Evolutionary conservation across 2,329 filamentous ascomycete genomes (phyloP).

Genomic region (Fusarium udum): DNA sequence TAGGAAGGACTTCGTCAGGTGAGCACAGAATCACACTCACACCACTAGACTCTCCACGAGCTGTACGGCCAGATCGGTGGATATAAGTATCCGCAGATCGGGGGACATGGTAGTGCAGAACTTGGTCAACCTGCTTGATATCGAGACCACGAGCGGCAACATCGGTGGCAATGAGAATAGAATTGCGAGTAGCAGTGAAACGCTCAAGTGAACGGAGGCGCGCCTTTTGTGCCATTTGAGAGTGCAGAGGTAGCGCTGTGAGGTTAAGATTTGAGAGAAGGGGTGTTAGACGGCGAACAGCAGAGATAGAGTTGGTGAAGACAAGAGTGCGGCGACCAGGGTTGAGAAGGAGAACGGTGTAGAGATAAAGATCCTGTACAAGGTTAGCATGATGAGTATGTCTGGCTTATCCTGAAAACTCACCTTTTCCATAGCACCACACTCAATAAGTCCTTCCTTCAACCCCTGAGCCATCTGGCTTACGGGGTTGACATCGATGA

Average conservation of each 20-base stretch:
- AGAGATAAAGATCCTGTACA: constrained; percentile 84
- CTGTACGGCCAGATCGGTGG: constrained; percentile 93
- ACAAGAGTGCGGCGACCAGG: constrained; percentile 83
- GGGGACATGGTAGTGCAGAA: constrained; percentile 95
- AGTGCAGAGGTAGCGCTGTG: constrained; percentile 82
- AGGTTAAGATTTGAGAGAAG: constrained; percentile 85
- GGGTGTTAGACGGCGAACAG: constrained; percentile 85
- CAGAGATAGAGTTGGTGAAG: constrained; percentile 95
- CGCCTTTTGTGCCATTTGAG: constrained; percentile 95
- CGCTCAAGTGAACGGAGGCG: constrained; percentile 91
- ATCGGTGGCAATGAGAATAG: constrained; percentile 89
- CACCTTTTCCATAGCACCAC: constrained; percentile 91
- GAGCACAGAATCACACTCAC: constrained; percentile 88
- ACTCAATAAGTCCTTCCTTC: constrained; percentile 91
- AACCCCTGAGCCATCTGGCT: constrained; percentile 88
- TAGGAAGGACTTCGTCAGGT: constrained; percentile 88
- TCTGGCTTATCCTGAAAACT: constrained; percentile 12
- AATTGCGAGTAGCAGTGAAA: constrained; percentile 74
- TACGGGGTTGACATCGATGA: constrained; percentile 89
- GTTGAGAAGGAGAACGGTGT: constrained; percentile 85
- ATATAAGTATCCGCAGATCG: constrained; percentile 93
- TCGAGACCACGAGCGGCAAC: constrained; percentile 94
- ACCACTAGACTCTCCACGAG: constrained; percentile 80
- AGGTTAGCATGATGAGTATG: constrained; percentile 1
- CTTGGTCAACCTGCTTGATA: constrained; percentile 87